These are phyloP conservation scores for Nicotiana rustica DNA, from an alignment of 305 asterid species.

Conservation along the genomic window DNA sequence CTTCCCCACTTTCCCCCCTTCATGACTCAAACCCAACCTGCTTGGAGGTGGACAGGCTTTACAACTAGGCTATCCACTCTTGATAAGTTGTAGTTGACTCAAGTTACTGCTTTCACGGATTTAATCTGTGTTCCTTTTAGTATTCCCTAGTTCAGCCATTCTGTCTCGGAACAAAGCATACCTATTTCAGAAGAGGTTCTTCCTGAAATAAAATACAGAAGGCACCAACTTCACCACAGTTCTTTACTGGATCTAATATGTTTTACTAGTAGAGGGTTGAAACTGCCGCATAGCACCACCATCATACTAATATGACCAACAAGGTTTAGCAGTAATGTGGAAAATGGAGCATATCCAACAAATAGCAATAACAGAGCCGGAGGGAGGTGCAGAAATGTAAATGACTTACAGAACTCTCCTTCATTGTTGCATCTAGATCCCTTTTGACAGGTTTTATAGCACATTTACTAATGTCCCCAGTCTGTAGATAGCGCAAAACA, in stretches of 20 bases:
- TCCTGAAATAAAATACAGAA: background rate
- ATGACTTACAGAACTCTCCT: constrained; percentile 48
- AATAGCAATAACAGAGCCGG: constrained; percentile 30
- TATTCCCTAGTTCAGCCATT: background rate
- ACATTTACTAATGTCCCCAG: constrained; percentile 49
- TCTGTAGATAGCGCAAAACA: constrained; percentile 52
- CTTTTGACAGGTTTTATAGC: constrained; percentile 48
- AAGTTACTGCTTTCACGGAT: background rate
- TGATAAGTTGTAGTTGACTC: background rate
- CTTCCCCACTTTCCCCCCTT: background rate
- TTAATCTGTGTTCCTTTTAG: background rate
- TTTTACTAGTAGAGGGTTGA: background rate
- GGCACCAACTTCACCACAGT: background rate
- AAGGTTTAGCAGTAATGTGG: constrained; percentile 2
- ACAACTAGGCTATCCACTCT: background rate
- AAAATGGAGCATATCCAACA: background rate
- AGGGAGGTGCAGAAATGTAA: constrained; percentile 21
- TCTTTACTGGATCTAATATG: background rate
- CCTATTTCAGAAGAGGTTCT: background rate
- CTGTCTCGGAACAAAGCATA: background rate
- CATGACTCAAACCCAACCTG: background rate
- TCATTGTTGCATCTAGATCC: constrained; percentile 32
- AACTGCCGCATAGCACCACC: background rate
- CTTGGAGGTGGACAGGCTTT: background rate
- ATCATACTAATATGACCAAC: background rate